Conservation (phyloP, 495 filamentous ascomycete species). For the Pyrenopolyporus hunteri region DNA sequence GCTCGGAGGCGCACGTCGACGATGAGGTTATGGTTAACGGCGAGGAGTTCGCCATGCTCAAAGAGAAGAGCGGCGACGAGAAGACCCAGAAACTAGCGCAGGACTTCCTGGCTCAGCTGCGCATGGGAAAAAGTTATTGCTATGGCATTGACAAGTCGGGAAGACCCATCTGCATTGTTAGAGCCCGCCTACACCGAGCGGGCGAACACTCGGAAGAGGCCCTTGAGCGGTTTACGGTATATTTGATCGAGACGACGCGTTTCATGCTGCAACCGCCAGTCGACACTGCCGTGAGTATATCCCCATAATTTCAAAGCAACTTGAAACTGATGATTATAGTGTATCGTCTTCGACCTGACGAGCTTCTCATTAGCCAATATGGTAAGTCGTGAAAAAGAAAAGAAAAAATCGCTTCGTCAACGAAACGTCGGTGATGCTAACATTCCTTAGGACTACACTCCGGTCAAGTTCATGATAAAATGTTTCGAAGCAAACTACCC, state of each 20-base stretch:
- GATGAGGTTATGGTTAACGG: slow-evolving; percentile 83
- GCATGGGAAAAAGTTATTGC: slow-evolving; percentile 93
- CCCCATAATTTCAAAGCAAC: background rate
- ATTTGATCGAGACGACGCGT: slow-evolving; percentile 89
- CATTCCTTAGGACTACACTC: slow-evolving; percentile 77
- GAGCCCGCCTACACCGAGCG: slow-evolving; percentile 78
- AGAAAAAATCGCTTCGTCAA: background rate
- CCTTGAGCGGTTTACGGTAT: slow-evolving; percentile 89
- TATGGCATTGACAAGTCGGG: slow-evolving; percentile 87
- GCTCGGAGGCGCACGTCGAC: slow-evolving; percentile 81
- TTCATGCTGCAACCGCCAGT: slow-evolving; percentile 78
- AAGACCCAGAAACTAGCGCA: slow-evolving; percentile 68
- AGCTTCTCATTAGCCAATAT: slow-evolving; percentile 92
- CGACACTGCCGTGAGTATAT: slow-evolving; percentile 81
- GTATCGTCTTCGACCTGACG: slow-evolving; percentile 91
- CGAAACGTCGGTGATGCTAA: slow-evolving; percentile 26
- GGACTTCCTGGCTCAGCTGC: slow-evolving; percentile 84
- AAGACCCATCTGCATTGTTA: slow-evolving; percentile 85
- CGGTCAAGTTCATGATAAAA: slow-evolving; percentile 99
- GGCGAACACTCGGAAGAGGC: slow-evolving; percentile 81
- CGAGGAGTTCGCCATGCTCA: slow-evolving; percentile 68
- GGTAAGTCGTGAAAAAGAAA: slow-evolving; percentile 58
- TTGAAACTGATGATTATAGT: slow-evolving; percentile 42
- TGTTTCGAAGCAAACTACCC: slow-evolving; percentile 99
- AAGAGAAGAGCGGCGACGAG: slow-evolving; percentile 61